A percentile compares a stretch with the other conserved stretches of the same genome.
Conservation (phyloP, 305 asterid genomes). For the Solanum hybrid region DNA sequence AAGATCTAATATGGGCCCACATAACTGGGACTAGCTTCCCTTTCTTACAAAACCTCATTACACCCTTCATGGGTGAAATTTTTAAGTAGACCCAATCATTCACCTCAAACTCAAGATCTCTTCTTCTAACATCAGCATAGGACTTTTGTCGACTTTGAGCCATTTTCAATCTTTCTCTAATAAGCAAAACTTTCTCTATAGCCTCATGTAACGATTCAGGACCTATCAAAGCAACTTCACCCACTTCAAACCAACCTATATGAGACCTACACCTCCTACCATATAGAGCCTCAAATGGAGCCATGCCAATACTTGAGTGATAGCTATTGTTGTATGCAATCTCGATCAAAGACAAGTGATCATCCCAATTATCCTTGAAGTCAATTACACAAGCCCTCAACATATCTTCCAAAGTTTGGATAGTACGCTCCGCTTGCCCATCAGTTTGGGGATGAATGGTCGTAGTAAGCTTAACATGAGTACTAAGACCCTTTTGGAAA, state of each 20-base stretch:
- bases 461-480: too few species aligned
- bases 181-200: background rate
- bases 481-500: background rate
- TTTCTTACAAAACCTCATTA: background rate
- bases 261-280: too few species aligned
- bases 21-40: background rate
- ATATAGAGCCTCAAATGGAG: too few species aligned
- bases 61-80: background rate
- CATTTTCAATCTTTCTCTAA: background rate
- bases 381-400: background rate
- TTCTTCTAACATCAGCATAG: background rate
- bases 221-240: background rate
- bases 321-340: too few species aligned
- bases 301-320: too few species aligned
- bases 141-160: background rate
- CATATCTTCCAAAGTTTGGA: background rate
- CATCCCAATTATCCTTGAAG: background rate
- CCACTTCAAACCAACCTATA: too few species aligned
- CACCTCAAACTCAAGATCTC: background rate
- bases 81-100: background rate
- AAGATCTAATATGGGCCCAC: background rate
- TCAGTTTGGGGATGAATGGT: background rate
- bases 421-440: background rate
- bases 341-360: too few species aligned
- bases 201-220: background rate